Evolutionary conservation across 805 yeast genomes (phyloP).

Genomic region (Zygoascus tannicola): DNA sequence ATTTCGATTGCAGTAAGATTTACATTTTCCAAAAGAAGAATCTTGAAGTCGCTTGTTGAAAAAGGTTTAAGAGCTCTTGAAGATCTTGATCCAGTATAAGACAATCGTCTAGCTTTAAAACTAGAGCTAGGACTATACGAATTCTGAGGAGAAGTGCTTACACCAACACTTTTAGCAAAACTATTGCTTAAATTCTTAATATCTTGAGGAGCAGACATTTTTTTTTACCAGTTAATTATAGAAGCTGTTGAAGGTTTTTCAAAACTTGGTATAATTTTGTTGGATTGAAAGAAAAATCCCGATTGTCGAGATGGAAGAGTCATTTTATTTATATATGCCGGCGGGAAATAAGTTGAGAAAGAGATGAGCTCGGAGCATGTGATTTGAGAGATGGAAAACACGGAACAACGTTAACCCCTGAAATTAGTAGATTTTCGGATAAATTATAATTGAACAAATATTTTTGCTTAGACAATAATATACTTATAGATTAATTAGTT

Average conservation of each 20-base stretch:
- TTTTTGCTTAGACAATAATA: too few relatives aligned
- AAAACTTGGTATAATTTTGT: too few relatives aligned
- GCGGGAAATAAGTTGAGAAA: too few relatives aligned
- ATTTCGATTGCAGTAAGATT: conserved; percentile 86
- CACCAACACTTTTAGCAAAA: conserved; percentile 14
- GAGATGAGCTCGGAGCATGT: too few relatives aligned
- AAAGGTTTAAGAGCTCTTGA: conserved; percentile 76
- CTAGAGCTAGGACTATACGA: conserved; percentile 6
- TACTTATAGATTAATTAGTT: too few relatives aligned
- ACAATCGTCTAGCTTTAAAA: conserved; percentile 12
- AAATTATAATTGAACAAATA: too few relatives aligned
- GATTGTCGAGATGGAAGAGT: not conserved
- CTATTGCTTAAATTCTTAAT: conserved; percentile 16
- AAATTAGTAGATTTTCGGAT: too few relatives aligned
- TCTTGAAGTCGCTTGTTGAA: conserved; percentile 89
- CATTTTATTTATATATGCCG: too few relatives aligned
- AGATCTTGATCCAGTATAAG: conserved; percentile 7
- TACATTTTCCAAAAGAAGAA: conserved; percentile 84
- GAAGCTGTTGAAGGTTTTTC: too few relatives aligned
- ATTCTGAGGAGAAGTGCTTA: conserved; percentile 19
- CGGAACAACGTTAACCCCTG: too few relatives aligned
- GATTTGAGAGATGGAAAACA: too few relatives aligned
- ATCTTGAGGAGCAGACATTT: conserved; percentile 26
- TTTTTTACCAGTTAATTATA: too few relatives aligned
- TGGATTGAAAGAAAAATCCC: not conserved